Evolutionary conservation across 202 grass and related monocot species (phyloP).

Genomic region (Zoysia matrella): DNA sequence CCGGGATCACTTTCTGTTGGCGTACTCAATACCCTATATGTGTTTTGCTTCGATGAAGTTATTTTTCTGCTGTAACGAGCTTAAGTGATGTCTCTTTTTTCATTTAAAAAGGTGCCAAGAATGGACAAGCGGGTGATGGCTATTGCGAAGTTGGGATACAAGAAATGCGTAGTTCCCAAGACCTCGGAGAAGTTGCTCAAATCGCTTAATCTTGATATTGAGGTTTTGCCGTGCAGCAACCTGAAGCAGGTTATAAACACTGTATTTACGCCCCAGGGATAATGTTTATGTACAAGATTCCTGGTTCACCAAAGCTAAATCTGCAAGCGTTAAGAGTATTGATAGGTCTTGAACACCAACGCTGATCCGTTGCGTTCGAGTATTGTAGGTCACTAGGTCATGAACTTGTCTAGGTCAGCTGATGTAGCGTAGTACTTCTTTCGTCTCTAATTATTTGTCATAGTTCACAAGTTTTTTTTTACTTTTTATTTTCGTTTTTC

Average conservation of each 20-base stretch:
- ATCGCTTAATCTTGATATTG: conserved; percentile 54
- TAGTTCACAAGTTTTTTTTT: too few species aligned
- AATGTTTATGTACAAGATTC: not conserved
- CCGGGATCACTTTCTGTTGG: not conserved
- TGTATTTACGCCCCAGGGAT: conserved; percentile 43
- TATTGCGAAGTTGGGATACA: conserved; percentile 79
- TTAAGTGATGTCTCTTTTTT: conserved; percentile 29
- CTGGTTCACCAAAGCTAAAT: conserved; percentile 30
- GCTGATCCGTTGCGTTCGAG: too few species aligned
- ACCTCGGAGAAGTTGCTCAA: conserved; percentile 61
- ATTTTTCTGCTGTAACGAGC: not conserved
- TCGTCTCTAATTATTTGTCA: too few species aligned
- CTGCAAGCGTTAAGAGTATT: conserved; percentile 22
- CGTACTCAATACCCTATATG: not conserved
- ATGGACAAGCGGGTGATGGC: conserved; percentile 89
- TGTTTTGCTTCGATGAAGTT: too few species aligned
- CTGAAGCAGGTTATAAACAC: conserved; percentile 87
- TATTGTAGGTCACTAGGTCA: not conserved
- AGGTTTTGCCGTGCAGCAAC: conserved; percentile 76
- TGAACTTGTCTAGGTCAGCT: not conserved
- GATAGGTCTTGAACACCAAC: too few species aligned
- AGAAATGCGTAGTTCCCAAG: conserved; percentile 79
- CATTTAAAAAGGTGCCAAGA: conserved; percentile 72
- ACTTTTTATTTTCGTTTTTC: too few species aligned
- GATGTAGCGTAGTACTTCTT: conserved; percentile 12